Evolutionary conservation across 2,329 filamentous ascomycete genomes (phyloP).

Genomic region (Fusarium coffeatum): DNA sequence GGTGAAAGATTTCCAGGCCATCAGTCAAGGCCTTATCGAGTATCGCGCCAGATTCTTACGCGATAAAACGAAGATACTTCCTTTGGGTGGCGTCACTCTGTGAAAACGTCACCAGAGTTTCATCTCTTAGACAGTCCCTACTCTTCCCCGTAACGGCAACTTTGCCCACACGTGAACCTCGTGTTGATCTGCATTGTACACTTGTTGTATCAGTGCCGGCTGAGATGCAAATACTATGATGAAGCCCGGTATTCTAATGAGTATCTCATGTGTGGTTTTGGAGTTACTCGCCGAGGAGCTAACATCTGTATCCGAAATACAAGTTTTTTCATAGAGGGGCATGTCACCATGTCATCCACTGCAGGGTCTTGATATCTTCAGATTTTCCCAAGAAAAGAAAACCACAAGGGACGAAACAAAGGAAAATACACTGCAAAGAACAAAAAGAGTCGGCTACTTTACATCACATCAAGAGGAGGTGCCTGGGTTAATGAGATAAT

Average conservation of each 20-base stretch:
- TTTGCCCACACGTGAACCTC: slow-evolving; percentile 19
- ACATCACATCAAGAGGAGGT: slow-evolving; percentile 23
- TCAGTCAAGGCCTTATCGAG: slow-evolving; percentile 74
- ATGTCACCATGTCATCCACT: slow-evolving; percentile 3
- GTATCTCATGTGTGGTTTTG: slow-evolving; percentile 5
- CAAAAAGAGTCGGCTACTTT: slow-evolving; percentile 5
- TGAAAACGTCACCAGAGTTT: slow-evolving; percentile 36
- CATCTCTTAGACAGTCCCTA: slow-evolving; percentile 12
- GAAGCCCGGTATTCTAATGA: slow-evolving; percentile 4
- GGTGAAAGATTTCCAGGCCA: slow-evolving; percentile 73
- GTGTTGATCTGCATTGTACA: slow-evolving; percentile 42
- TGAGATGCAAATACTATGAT: background rate
- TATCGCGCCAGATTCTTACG: slow-evolving; percentile 73
- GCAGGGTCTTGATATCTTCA: slow-evolving; percentile 15
- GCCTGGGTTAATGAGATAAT: slow-evolving; percentile 6
- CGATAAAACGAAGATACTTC: slow-evolving; percentile 72
- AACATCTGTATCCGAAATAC: slow-evolving; percentile 17
- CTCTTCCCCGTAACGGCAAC: slow-evolving; percentile 30
- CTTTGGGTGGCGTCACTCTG: slow-evolving; percentile 62
- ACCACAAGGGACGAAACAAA: background rate
- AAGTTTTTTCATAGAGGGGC: slow-evolving; percentile 17
- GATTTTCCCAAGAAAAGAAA: background rate
- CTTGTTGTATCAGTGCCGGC: slow-evolving; percentile 9
- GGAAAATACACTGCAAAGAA: slow-evolving; percentile 1
- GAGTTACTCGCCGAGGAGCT: background rate